Base-by-base conservation (phyloP, 495 filamentous ascomycete genomes). In the Penicillium daleae region DNA sequence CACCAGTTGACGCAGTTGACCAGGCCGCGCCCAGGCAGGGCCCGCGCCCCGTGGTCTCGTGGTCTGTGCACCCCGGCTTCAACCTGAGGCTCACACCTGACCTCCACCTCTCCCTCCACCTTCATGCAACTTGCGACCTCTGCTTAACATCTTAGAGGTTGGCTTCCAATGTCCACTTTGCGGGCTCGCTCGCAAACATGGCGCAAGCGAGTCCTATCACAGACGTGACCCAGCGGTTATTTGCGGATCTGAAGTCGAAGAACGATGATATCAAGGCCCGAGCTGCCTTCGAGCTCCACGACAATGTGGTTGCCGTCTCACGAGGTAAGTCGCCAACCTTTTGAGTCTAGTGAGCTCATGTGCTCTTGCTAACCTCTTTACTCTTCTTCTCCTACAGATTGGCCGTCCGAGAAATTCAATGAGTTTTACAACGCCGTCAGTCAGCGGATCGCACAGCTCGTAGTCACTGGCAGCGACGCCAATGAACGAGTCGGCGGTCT, bases 401-500 rank as follows among this genome's bases (percentile, higher is more conserved):
- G 92, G 70, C 82, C 84, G 6, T 81, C 88, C 33, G 90, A 92
- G 69, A 87, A 89, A 60, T 97, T 97, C 71, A 79, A 84, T 37
- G 78, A 87, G 53, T 94, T 90, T 74, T 96, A 93, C 73, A 90
- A 88, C 68, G 79, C 86, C 15, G 88, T 96, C 61, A 92, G 90
- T 68, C 82, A 84, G 64, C 85, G 87, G 39, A 92, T 96, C 60
- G 88, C 88, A 49, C 77, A 83, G 19, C 85, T 97, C 56, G 86
- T 92, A 50, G 80, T 86, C 15, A 91, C 92, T 66, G 90, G 92
- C 61, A 87, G 83, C 76, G 94, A 97, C 69, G 88, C 90, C 19
- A 87, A 87, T 68, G 95, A 98, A 64, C 87, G 91, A 56, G 88
- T 97, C 64, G 96, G 92, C 49, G 95, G 95, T 12, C 90, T 99